These are phyloP conservation scores for Solanum lignicaule DNA, from an alignment of 257 asterid species.

Conservation along the genomic window DNA sequence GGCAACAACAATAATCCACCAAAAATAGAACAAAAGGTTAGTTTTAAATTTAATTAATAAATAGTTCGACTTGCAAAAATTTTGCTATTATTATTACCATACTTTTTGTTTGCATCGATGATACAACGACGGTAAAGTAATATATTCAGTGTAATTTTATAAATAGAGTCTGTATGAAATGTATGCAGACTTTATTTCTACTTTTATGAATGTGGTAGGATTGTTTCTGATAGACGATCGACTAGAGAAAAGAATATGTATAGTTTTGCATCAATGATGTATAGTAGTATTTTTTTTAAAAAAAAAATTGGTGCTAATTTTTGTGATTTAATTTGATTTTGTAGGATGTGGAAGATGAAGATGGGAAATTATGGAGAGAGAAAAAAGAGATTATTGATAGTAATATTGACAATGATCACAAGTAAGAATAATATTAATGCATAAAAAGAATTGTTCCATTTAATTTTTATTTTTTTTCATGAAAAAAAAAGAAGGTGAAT, in stretches of 20 bases:
- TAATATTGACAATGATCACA: conserved; percentile 5
- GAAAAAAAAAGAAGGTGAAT: neutral
- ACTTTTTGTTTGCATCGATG: neutral
- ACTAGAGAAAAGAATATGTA: neutral
- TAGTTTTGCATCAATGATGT: neutral
- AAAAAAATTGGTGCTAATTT: neutral
- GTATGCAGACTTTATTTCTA: neutral
- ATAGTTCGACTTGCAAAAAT: neutral
- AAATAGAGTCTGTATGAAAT: too few relatives aligned
- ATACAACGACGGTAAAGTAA: neutral
- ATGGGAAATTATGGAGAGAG: neutral
- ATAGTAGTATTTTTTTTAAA: neutral
- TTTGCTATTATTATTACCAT: neutral
- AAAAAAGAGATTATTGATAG: neutral
- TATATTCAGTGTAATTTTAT: too few relatives aligned
- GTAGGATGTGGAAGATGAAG: neutral
- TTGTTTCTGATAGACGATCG: neutral
- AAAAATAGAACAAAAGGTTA: conserved; percentile 20
- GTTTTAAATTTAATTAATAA: neutral
- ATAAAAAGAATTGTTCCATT: neutral
- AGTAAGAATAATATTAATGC: conserved; percentile 18
- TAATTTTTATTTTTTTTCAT: conserved; percentile 4
- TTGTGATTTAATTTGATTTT: neutral
- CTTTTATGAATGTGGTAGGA: neutral
- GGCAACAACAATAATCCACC: neutral